These are phyloP conservation scores for Pseudogymnoascus sp. DNA, from an alignment of 2,329 filamentous ascomycete species.

Conservation along the genomic window DNA sequence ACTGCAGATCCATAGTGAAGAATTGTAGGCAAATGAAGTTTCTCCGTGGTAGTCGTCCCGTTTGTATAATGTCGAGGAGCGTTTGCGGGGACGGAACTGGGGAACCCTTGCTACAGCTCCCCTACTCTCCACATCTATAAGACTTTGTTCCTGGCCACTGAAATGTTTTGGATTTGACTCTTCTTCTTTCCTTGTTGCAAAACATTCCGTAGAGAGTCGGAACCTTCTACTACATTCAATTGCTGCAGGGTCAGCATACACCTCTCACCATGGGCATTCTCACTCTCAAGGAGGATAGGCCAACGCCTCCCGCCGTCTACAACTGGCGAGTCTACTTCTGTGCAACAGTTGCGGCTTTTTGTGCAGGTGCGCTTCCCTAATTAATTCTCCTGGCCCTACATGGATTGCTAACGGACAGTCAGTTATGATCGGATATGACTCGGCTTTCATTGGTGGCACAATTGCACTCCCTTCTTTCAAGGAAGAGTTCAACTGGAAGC, in stretches of 20 bases:
- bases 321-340: conserved; percentile 54
- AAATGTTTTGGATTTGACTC: conserved; percentile 9
- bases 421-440: conserved; percentile 39
- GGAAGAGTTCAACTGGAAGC: conserved; percentile 57
- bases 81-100: conserved; percentile 8
- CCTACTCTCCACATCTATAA: conserved; percentile 2
- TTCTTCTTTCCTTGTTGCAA: neutral
- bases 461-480: conserved; percentile 63
- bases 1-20: neutral
- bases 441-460: conserved; percentile 73
- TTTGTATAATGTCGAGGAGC: neutral
- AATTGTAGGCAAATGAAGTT: neutral
- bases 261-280: conserved; percentile 34
- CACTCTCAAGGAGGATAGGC: conserved; percentile 47
- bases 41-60: conserved; percentile 4
- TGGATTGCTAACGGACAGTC: neutral
- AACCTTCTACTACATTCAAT: neutral
- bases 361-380: conserved; percentile 51
- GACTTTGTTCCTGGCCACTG: neutral
- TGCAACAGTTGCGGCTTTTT: conserved; percentile 48
- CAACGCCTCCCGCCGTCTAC: conserved; percentile 51
- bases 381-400: neutral
- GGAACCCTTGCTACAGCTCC: conserved; percentile 1
- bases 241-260: conserved; percentile 9
- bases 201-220: neutral